A percentile compares a stretch with the other conserved stretches of the same genome.
Conservation (phyloP, 2,329 filamentous ascomycete species). For the Ustulina deusta region DNA sequence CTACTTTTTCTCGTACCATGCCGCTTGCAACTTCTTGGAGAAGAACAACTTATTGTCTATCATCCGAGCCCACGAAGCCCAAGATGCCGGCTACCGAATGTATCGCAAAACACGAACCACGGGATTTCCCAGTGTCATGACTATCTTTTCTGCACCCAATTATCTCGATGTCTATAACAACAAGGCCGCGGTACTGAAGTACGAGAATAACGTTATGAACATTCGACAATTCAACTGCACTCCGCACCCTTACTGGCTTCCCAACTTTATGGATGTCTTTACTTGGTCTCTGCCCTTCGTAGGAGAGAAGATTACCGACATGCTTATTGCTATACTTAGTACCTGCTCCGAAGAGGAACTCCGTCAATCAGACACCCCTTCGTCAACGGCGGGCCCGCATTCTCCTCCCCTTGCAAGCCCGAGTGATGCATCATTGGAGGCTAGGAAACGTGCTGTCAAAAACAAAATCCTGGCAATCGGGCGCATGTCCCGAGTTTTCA, state of each 20-base stretch:
- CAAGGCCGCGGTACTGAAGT: conserved; percentile 98
- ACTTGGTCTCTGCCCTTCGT: conserved; percentile 99
- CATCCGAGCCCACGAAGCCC: conserved; percentile 97
- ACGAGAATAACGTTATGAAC: conserved; percentile 99
- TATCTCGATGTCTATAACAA: conserved; percentile 99
- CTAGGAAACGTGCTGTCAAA: conserved; percentile 96
- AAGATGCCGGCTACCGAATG: conserved; percentile 99
- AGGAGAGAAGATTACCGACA: conserved; percentile 98
- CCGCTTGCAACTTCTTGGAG: conserved; percentile 95
- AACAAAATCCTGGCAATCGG: conserved; percentile 99
- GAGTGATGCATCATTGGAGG: conserved; percentile 86
- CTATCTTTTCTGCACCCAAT: conserved; percentile 98
- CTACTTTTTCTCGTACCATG: conserved; percentile 99
- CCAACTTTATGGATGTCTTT: conserved; percentile 99
- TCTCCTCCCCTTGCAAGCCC: conserved; percentile 75
- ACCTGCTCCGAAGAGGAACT: conserved; percentile 99
- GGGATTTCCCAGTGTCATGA: conserved; percentile 99
- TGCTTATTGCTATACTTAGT: conserved; percentile 98
- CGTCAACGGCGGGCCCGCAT: conserved; percentile 74
- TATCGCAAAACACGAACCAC: conserved; percentile 98
- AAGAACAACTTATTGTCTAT: conserved; percentile 98
- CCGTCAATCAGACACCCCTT: conserved; percentile 80
- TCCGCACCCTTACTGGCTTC: conserved; percentile 98
- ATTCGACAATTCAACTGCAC: conserved; percentile 99
- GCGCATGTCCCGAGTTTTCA: conserved; percentile 95